Conservation (phyloP, 371 early-diverging fungal species). For the Syncephalastrum sp. region DNA sequence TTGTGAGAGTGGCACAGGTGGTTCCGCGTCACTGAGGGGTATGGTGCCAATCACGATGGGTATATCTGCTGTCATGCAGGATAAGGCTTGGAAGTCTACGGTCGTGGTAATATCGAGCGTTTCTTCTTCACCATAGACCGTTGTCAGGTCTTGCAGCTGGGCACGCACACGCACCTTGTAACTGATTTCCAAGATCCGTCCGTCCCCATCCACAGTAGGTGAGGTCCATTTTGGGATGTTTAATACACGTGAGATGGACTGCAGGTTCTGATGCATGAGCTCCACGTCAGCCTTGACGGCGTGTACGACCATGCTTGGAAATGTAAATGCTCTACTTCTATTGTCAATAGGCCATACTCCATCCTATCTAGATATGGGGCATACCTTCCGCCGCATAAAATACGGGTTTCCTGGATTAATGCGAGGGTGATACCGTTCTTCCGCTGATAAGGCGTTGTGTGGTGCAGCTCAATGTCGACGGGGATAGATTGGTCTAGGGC, state of each 20-base stretch:
- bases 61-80: conserved; percentile 13
- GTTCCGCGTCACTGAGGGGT: conserved; percentile 1
- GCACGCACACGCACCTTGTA: conserved; percentile 19
- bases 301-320: conserved; percentile 10
- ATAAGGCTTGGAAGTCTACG: conserved; percentile 5
- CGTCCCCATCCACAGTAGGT: conserved; percentile 18
- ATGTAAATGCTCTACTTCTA: conserved; percentile 8
- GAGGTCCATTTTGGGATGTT: conserved; percentile 14
- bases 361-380: neutral
- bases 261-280: conserved; percentile 3
- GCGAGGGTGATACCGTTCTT: conserved; percentile 11
- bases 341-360: too few relatives aligned
- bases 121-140: neutral
- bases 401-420: conserved; percentile 7
- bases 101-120: conserved; percentile 1
- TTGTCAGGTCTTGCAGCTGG: conserved; percentile 11
- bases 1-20: too few relatives aligned
- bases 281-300: conserved; percentile 17
- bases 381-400: conserved; percentile 20
- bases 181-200: conserved; percentile 10
- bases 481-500: conserved; percentile 15
- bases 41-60: conserved; percentile 20
- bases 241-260: conserved; percentile 13
- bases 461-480: conserved; percentile 13
- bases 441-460: conserved; percentile 12